A percentile compares a stretch with the other conserved stretches of the same genome.
These are phyloP conservation scores for Petunia hybrid DNA, from an alignment of 305 asterid genomes.

Conservation along the genomic window DNA sequence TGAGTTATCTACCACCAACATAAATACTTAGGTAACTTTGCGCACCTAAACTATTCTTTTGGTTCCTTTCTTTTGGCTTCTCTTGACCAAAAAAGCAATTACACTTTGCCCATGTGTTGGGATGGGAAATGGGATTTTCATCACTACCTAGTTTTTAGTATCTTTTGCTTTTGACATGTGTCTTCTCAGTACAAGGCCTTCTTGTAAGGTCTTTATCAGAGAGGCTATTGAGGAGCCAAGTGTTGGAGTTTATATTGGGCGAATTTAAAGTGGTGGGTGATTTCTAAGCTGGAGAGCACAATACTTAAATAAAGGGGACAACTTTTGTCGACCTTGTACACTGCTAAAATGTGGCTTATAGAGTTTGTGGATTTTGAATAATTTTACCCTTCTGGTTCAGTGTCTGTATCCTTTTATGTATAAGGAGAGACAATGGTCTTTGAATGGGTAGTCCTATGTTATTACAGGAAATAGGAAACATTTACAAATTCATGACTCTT, in stretches of 20 bases:
- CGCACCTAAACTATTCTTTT: too few relatives aligned
- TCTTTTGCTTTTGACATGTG: conserved; percentile 41
- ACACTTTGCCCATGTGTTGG: conserved; percentile 34
- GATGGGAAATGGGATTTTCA: conserved; percentile 31
- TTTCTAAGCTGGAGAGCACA: conserved; percentile 49
- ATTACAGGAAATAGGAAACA: not conserved
- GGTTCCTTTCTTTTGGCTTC: conserved; percentile 14
- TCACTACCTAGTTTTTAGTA: not conserved
- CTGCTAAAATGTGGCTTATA: conserved; percentile 30
- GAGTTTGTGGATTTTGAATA: not conserved
- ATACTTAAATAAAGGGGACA: not conserved
- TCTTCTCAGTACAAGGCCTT: conserved; percentile 19
- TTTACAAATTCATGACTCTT: not conserved
- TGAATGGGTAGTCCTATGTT: not conserved
- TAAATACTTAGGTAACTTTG: too few relatives aligned
- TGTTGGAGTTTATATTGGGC: conserved; percentile 42
- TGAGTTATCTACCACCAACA: too few relatives aligned
- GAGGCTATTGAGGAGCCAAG: conserved; percentile 45
- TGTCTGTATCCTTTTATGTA: not conserved
- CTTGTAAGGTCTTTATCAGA: conserved; percentile 35
- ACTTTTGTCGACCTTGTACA: conserved; percentile 34
- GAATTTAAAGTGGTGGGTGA: conserved; percentile 33
- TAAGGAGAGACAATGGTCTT: not conserved
- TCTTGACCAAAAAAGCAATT: not conserved
- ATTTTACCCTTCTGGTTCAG: conserved; percentile 21